Base-by-base conservation (phyloP, 2,329 filamentous ascomycete genomes). In the Stagonosporopsis chrysanthemi region DNA sequence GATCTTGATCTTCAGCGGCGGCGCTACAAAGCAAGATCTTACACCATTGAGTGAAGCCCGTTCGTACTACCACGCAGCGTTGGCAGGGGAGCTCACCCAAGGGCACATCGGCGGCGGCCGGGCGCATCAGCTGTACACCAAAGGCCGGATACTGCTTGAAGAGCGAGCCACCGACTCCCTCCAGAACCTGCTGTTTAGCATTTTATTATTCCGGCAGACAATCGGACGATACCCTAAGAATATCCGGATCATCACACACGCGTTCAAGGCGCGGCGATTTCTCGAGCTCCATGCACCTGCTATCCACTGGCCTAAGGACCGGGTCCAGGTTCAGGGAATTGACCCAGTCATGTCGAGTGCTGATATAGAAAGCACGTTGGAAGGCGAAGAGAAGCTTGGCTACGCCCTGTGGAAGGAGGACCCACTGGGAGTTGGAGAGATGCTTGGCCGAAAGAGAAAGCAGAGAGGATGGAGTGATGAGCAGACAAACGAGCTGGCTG, bases 151-250 rank as follows among this genome's bases (percentile, higher is more conserved):
- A 17, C 70, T 85, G 0, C 69, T 86, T 2, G 92, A 97, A 70
- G 83, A 88, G 8, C 82, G 84, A 52, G 91, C 93, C 0, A 86
- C 94, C 1, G 93, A 97, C 75, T 94, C 90, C 1, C 94, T 91
- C 70, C 88, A 92, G 71, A 97, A 97, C 71, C 78, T 97, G 5
- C 77, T 96, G 15, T 92, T 93, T 72, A 89, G 89, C 12, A 79
- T 96, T 68, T 80, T 89, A 61, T 79, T 81, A 3, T 85, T 83
- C 57, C 68, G 73, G 4, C 70, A 73, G 26, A 69, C 68, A 2
- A 74, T 71, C 1, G 78, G 78, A 4, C 48, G 43, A 1, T 82
- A 80, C 58, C 80, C 80, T 1, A 62, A 69, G 19, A 68, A 71
- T 1, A 68, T 82, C 22, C 78, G 77, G 1, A 65, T 82, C 29